These are phyloP conservation scores for Fraxinus latifolia DNA, from an alignment of 305 asterid species.

Conservation along the genomic window DNA sequence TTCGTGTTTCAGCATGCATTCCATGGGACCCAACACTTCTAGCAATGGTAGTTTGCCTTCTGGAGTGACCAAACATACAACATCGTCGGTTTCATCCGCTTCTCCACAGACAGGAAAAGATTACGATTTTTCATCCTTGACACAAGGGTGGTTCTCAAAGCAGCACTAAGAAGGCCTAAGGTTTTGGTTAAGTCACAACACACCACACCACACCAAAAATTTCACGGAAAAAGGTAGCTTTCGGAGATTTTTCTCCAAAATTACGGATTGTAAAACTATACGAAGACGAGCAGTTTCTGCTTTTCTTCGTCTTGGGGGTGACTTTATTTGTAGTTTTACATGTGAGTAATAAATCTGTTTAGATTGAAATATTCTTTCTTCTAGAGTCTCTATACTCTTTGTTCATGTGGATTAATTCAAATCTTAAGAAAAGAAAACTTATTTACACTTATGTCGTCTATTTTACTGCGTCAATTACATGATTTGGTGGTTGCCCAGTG, in stretches of 20 bases:
- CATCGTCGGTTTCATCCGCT: conserved; percentile 44
- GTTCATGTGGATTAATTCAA: neutral
- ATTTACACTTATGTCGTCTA: neutral
- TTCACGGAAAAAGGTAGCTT: conserved; percentile 23
- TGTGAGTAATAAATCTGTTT: conserved; percentile 32
- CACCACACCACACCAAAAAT: conserved; percentile 1
- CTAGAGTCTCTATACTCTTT: neutral
- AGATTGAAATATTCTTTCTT: conserved; percentile 7
- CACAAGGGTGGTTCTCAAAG: conserved; percentile 50
- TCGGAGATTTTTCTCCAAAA: conserved; percentile 19
- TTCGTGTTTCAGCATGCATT: conserved; percentile 44
- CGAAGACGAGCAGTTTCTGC: conserved; percentile 36
- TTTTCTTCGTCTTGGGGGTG: conserved; percentile 22
- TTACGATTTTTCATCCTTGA: conserved; percentile 86
- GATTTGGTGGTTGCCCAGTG: neutral
- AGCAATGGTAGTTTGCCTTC: conserved; percentile 43
- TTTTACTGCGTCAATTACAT: neutral
- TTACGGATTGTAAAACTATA: conserved; percentile 37
- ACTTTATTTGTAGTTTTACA: conserved; percentile 37
- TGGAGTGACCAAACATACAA: conserved; percentile 38
- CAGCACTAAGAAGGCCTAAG: conserved; percentile 24
- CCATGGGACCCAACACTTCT: conserved; percentile 47
- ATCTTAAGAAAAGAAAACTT: neutral
- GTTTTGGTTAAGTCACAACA: conserved; percentile 1
- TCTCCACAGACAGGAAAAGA: conserved; percentile 62